phyloP scores from a whole-genome alignment of 208 protist genomes.

The Acanthamoeba royreba region DNA sequence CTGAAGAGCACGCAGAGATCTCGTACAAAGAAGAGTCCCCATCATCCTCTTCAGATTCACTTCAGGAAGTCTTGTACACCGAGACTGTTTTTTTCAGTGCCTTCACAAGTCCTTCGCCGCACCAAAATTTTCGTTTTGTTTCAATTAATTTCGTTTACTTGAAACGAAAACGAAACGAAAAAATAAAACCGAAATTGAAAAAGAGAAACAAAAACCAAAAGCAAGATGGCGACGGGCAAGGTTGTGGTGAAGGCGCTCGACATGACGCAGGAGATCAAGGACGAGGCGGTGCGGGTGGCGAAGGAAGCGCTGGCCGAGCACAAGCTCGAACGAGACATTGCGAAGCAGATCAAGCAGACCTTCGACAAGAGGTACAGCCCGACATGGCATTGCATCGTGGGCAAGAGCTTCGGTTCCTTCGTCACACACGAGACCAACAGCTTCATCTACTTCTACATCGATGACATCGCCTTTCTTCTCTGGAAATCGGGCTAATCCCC shows the following conservation, averaged over 20 bases:
- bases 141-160: too few species aligned
- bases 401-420: conserved; percentile 99
- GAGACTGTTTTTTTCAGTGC: too few species aligned
- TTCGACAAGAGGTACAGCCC: conserved; percentile 99
- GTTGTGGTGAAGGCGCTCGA: conserved; percentile 90
- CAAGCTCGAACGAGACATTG: conserved; percentile 99
- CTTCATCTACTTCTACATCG: conserved; percentile 99
- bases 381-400: conserved; percentile 99
- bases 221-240: conserved; percentile 28
- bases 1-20: too few species aligned
- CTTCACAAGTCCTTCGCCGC: too few species aligned
- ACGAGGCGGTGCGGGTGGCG: conserved; percentile 97
- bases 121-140: too few species aligned
- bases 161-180: too few species aligned
- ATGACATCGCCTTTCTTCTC: conserved; percentile 98
- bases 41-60: too few species aligned
- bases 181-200: too few species aligned
- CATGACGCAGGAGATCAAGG: conserved; percentile 95
- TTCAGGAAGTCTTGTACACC: too few species aligned
- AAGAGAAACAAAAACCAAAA: not conserved
- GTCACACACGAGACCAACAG: conserved; percentile 99
- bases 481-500: conserved; percentile 93
- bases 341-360: conserved; percentile 99
- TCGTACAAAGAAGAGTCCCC: too few species aligned
- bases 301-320: conserved; percentile 98